A percentile compares a stretch with the other conserved stretches of the same genome.
These are phyloP conservation scores for Phytophthora cryptogea DNA, from an alignment of 352 stramenopile species.

Conservation along the genomic window DNA sequence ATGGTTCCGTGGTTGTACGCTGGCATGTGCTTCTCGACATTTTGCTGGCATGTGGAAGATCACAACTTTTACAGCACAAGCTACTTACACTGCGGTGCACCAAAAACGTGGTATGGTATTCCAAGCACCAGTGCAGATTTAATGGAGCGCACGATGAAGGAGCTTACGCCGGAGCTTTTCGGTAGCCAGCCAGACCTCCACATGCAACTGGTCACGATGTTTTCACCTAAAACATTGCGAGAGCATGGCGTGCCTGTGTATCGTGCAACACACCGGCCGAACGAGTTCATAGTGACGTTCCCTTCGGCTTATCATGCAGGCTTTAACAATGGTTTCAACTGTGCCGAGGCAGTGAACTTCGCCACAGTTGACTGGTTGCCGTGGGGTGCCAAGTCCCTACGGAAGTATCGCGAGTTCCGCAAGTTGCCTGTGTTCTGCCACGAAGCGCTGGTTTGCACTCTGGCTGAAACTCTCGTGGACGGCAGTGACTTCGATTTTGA, in stretches of 20 bases:
- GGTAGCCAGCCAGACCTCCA: slow-evolving; percentile 96
- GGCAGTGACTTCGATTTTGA: slow-evolving; percentile 57
- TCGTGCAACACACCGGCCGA: slow-evolving; percentile 93
- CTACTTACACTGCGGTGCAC: slow-evolving; percentile 96
- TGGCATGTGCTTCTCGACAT: slow-evolving; percentile 98
- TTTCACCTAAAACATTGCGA: slow-evolving; percentile 67
- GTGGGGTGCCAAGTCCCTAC: slow-evolving; percentile 73
- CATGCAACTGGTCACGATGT: slow-evolving; percentile 91
- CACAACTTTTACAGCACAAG: slow-evolving; percentile 99
- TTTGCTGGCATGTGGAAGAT: slow-evolving; percentile 99
- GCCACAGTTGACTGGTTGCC: slow-evolving; percentile 89
- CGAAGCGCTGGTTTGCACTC: slow-evolving; percentile 79
- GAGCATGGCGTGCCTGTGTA: slow-evolving; percentile 94
- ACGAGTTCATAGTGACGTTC: slow-evolving; percentile 99
- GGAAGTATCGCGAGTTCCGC: slow-evolving; percentile 73
- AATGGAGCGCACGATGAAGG: slow-evolving; percentile 91
- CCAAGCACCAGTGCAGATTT: slow-evolving; percentile 90
- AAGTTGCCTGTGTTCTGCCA: slow-evolving; percentile 89
- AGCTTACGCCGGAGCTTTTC: slow-evolving; percentile 95
- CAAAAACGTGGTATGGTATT: slow-evolving; percentile 99
- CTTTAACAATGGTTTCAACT: slow-evolving; percentile 98
- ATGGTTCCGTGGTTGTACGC: slow-evolving; percentile 99
- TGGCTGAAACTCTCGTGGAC: slow-evolving; percentile 74
- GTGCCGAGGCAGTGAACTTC: slow-evolving; percentile 92
- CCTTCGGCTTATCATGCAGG: slow-evolving; percentile 97